Evolutionary conservation across 176 grass and related monocot genomes (phyloP).

Genomic region (Zea mays): Zm-B73-REFERENCE-NAM-5.0 NC_050098.1:226086501-226087000

Average conservation of each 20-base stretch:
- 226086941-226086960: background rate
- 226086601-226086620: conserved; percentile 78
- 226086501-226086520: conserved; percentile 20
- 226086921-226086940: background rate
- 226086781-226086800: conserved; percentile 74
- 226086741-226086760: conserved; percentile 55
- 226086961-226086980: background rate
- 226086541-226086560: conserved; percentile 29
- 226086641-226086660: conserved; percentile 71
- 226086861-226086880: conserved; percentile 58
- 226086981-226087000: background rate
- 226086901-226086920: background rate
- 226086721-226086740: background rate
- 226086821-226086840: conserved; percentile 55
- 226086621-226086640: conserved; percentile 59
- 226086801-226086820: conserved; percentile 88
- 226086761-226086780: conserved; percentile 76
- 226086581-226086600: conserved; percentile 83
- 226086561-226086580: conserved; percentile 18
- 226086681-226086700: background rate
- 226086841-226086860: conserved; percentile 91
- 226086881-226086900: background rate
- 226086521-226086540: conserved; percentile 19
- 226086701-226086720: background rate
- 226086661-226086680: conserved; percentile 63